A percentile compares a stretch with the other conserved stretches of the same genome.
phyloP scores from a whole-genome alignment of 352 stramenopile species.

The Globisporangium echinulatum region DNA sequence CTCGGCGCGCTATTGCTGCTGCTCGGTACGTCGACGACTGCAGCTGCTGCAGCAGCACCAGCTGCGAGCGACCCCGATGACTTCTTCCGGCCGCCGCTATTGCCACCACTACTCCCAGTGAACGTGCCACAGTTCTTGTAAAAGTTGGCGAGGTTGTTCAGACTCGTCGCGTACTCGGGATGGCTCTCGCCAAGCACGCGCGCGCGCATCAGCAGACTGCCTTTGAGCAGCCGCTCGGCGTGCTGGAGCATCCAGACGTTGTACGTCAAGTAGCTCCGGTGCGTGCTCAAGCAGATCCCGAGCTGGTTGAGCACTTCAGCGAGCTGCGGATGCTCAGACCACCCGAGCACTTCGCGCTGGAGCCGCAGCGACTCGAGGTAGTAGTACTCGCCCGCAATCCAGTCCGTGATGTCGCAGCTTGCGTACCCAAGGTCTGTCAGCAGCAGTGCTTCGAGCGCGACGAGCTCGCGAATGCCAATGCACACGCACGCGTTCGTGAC shows the following conservation, averaged over 20 bases:
- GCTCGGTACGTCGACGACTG: neutral
- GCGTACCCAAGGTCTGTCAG: constrained; percentile 74
- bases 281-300: constrained; percentile 69
- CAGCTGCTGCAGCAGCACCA: neutral
- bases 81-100: constrained; percentile 12
- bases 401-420: constrained; percentile 72
- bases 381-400: constrained; percentile 67
- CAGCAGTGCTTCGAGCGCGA: constrained; percentile 65
- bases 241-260: constrained; percentile 78
- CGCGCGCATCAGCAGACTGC: constrained; percentile 58
- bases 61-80: neutral
- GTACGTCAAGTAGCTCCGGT: constrained; percentile 61
- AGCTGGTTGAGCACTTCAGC: constrained; percentile 79
- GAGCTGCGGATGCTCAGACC: constrained; percentile 69
- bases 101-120: neutral
- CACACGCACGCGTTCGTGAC: constrained; percentile 44
- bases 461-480: constrained; percentile 66
- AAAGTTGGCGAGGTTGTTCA: constrained; percentile 84
- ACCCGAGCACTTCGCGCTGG: constrained; percentile 71
- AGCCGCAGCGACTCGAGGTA: constrained; percentile 72
- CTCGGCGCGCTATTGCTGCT: constrained; percentile 6
- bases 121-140: constrained; percentile 61
- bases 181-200: constrained; percentile 68
- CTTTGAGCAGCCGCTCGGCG: constrained; percentile 62
- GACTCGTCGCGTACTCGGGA: constrained; percentile 71